Conservation (phyloP, 2,329 filamentous ascomycete genomes). For the Cladosporium velox region DNA sequence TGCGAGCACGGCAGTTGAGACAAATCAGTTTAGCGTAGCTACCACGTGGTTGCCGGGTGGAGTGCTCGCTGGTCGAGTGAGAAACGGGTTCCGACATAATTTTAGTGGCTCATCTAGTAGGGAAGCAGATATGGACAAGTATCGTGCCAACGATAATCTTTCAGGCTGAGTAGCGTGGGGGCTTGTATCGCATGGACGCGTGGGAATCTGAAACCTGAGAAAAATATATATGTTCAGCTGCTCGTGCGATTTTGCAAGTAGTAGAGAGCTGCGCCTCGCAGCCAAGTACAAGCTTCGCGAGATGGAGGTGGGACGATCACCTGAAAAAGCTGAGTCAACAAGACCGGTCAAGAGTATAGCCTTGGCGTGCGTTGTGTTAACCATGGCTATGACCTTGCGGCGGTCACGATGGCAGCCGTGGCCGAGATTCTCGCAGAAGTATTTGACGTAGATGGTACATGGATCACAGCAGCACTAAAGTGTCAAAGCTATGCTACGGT, state of each 20-base stretch:
- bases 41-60: constrained; percentile 21
- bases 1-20: constrained; percentile 25
- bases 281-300: neutral
- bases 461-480: neutral
- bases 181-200: no score
- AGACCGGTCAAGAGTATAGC: neutral
- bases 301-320: constrained; percentile 6
- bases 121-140: no score
- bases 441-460: neutral
- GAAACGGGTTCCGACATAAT: neutral
- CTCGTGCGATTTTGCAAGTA: neutral
- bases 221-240: neutral
- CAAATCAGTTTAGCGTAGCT: constrained; percentile 28
- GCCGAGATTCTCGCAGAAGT: neutral
- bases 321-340: neutral
- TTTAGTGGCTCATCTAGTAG: neutral
- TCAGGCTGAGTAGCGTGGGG: no score
- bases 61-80: neutral
- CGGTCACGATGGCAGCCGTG: no score
- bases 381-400: no score
- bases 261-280: constrained; percentile 1
- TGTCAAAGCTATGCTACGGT: neutral
- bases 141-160: neutral
- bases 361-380: no score
- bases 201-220: no score